Conservation (phyloP, 2,329 filamentous ascomycete genomes). For the Pleomassaria siparia region DNA sequence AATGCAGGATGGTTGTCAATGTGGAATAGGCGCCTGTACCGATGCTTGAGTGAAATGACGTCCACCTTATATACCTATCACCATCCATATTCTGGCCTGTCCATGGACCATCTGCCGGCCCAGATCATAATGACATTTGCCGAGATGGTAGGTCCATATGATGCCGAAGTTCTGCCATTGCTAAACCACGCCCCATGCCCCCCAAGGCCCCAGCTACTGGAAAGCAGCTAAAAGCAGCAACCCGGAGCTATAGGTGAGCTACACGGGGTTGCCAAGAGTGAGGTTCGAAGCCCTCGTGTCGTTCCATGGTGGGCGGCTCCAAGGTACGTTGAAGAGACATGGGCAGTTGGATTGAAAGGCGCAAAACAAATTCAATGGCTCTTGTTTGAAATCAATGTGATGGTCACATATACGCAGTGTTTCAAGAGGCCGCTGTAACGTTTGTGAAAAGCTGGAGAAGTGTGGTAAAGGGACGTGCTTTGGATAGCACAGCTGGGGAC, state of each 20-base stretch:
- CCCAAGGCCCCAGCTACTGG: background rate
- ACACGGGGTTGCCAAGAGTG: background rate
- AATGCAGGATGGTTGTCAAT: constrained; percentile 1
- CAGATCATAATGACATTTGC: background rate
- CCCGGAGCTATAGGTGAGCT: background rate
- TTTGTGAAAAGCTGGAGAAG: too few species aligned
- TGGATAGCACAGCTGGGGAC: too few species aligned
- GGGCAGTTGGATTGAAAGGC: background rate
- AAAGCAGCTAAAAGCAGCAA: background rate
- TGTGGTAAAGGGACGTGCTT: too few species aligned
- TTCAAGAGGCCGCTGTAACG: too few species aligned
- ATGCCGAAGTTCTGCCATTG: constrained; percentile 1
- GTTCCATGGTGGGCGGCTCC: background rate
- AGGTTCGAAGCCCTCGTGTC: background rate
- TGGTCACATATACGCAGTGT: too few species aligned
- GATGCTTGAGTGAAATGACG: background rate
- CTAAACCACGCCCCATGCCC: background rate
- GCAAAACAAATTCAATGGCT: too few species aligned
- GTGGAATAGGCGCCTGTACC: background rate
- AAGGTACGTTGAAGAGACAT: background rate
- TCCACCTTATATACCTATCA: constrained; percentile 1
- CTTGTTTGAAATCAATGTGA: too few species aligned
- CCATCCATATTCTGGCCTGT: background rate
- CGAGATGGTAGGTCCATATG: background rate
- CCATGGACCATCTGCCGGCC: background rate